Evolutionary conservation across 768 basidiomycete genomes (phyloP).

Genomic region (Russula ochroleuca): DNA sequence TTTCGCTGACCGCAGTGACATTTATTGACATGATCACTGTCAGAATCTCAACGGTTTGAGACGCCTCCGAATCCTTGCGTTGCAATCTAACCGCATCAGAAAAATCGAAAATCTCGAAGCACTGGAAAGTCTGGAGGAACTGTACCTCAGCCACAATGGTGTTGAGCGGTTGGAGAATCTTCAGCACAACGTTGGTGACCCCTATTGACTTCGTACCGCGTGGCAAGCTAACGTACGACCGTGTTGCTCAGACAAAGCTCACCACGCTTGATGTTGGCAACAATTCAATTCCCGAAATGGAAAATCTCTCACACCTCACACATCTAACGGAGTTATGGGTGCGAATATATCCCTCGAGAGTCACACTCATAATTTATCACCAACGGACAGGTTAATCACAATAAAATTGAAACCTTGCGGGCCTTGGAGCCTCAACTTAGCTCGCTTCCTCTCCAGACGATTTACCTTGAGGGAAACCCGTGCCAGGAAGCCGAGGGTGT

Average conservation of each 20-base stretch:
- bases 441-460: constrained; percentile 64
- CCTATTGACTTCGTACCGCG: not conserved
- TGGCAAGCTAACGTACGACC: not conserved
- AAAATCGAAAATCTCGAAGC: constrained; percentile 77
- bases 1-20: not conserved
- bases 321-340: constrained; percentile 95
- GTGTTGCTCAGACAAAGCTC: constrained; percentile 50
- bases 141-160: constrained; percentile 95
- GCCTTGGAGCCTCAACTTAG: constrained; percentile 64
- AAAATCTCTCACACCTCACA: constrained; percentile 74
- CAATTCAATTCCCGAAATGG: constrained; percentile 76
- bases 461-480: constrained; percentile 95
- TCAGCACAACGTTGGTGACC: constrained; percentile 63
- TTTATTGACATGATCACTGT: not conserved
- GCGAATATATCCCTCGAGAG: constrained; percentile 27
- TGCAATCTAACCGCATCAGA: constrained; percentile 92
- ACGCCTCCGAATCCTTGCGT: constrained; percentile 76
- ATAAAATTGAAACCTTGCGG: constrained; percentile 69
- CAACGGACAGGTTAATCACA: constrained; percentile 72
- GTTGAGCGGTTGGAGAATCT: constrained; percentile 79
- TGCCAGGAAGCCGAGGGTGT: constrained; percentile 75
- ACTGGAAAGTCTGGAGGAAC: constrained; percentile 71
- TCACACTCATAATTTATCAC: not conserved
- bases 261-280: constrained; percentile 83
- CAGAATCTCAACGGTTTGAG: constrained; percentile 69